phyloP scores from a whole-genome alignment of 2,329 filamentous ascomycete species.

The Curvularia spicifera region DNA sequence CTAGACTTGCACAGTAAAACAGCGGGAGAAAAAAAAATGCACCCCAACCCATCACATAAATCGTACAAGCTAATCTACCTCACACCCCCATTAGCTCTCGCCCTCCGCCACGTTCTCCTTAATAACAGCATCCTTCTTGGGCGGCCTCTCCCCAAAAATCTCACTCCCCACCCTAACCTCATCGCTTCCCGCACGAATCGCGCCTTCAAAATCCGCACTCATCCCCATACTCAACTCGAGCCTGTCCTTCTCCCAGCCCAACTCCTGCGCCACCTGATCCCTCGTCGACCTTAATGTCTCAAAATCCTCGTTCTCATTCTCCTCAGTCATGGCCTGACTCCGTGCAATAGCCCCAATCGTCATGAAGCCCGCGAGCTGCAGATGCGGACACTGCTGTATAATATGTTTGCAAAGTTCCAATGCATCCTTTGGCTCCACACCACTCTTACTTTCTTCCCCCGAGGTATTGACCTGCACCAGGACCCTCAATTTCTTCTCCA shows the following conservation, averaged over 20 bases:
- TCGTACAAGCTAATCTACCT: neutral
- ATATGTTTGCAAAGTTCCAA: conserved; percentile 74
- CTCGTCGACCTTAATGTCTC: conserved; percentile 69
- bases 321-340: conserved; percentile 71
- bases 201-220: conserved; percentile 94
- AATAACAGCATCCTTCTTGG: conserved; percentile 79
- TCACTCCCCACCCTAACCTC: conserved; percentile 93
- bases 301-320: conserved; percentile 93
- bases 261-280: conserved; percentile 69
- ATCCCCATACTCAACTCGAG: conserved; percentile 98
- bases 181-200: conserved; percentile 79
- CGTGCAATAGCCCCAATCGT: conserved; percentile 95
- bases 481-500: conserved; percentile 63
- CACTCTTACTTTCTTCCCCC: conserved; percentile 84
- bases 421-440: conserved; percentile 71
- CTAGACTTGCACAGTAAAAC: neutral
- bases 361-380: conserved; percentile 86
- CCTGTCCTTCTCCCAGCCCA: conserved; percentile 62
- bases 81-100: conserved; percentile 16
- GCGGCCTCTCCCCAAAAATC: conserved; percentile 85
- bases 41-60: neutral
- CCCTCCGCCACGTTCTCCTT: conserved; percentile 38
- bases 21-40: neutral
- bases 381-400: conserved; percentile 70
- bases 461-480: conserved; percentile 97